phyloP scores from a whole-genome alignment of 805 yeast genomes.

The Tanozyma kutaoensis region DNA sequence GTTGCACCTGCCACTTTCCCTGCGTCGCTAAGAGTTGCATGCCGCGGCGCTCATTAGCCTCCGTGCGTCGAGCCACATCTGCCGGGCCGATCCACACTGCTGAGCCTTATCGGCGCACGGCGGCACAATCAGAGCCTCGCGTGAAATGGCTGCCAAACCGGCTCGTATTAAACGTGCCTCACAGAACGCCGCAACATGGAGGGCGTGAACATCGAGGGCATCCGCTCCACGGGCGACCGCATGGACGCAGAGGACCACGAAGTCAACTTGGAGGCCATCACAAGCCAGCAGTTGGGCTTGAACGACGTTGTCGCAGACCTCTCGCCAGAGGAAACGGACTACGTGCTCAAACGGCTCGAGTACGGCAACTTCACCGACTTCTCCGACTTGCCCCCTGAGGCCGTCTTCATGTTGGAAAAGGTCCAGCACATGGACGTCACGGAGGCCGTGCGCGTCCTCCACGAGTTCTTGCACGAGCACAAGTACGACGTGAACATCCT shows the following conservation, averaged over 20 bases:
- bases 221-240: too few species aligned
- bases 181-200: too few species aligned
- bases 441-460: conserved; percentile 27
- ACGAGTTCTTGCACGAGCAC: conserved; percentile 26
- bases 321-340: conserved; percentile 6
- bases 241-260: conserved; percentile 3
- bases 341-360: not conserved
- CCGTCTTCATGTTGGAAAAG: conserved; percentile 21
- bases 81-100: too few species aligned
- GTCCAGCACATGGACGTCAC: conserved; percentile 18
- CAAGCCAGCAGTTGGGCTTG: conserved; percentile 11
- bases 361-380: not conserved
- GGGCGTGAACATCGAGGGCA: too few species aligned
- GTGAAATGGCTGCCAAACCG: too few species aligned
- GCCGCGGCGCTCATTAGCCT: too few species aligned
- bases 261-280: conserved; percentile 7
- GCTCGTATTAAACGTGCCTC: too few species aligned
- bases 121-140: too few species aligned
- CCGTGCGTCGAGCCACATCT: too few species aligned
- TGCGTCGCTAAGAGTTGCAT: too few species aligned
- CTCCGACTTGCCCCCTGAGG: not conserved
- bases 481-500: conserved; percentile 36
- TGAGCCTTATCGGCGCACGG: too few species aligned
- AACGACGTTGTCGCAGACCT: conserved; percentile 13
- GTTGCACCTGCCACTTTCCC: too few species aligned